A percentile compares a stretch with the other conserved stretches of the same genome.
Evolutionary conservation across 2,329 filamentous ascomycete genomes (phyloP).

Genomic region (Rasamsonia emersonii): DNA sequence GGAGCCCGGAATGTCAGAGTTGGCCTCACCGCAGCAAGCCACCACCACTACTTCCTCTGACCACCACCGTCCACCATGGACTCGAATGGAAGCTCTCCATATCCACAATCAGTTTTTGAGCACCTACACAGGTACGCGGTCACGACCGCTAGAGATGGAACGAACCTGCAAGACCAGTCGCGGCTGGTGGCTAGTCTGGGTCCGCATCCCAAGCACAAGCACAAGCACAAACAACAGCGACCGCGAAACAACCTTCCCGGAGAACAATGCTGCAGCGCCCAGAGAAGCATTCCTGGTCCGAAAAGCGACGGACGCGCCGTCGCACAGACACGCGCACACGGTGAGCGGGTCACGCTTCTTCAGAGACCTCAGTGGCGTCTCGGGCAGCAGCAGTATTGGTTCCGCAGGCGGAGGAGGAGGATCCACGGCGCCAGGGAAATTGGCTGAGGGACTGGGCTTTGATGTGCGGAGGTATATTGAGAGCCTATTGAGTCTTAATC

Average conservation of each 20-base stretch:
- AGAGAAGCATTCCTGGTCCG: constrained; percentile 40
- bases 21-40: constrained; percentile 3
- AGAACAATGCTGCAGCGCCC: constrained; percentile 2
- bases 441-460: constrained; percentile 38
- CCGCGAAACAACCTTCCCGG: constrained; percentile 1
- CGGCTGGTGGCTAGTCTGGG: constrained; percentile 62
- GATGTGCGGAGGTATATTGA: constrained; percentile 41
- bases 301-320: constrained; percentile 34
- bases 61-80: constrained; percentile 29
- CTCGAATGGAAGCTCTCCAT: constrained; percentile 51
- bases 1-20: constrained; percentile 33
- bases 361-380: constrained; percentile 30
- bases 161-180: constrained; percentile 54
- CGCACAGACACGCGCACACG: too few relatives aligned
- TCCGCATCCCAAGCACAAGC: constrained; percentile 37
- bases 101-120: constrained; percentile 53
- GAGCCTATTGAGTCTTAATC: constrained; percentile 36
- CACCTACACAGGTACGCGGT: constrained; percentile 45
- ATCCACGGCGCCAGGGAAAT: constrained; percentile 23
- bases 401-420: constrained; percentile 8
- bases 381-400: too few relatives aligned
- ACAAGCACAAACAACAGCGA: constrained; percentile 7
- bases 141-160: constrained; percentile 43
- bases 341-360: constrained; percentile 29
- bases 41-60: constrained; percentile 8